phyloP scores from a whole-genome alignment of 306 rosid species.

The Quercus cerris region DNA sequence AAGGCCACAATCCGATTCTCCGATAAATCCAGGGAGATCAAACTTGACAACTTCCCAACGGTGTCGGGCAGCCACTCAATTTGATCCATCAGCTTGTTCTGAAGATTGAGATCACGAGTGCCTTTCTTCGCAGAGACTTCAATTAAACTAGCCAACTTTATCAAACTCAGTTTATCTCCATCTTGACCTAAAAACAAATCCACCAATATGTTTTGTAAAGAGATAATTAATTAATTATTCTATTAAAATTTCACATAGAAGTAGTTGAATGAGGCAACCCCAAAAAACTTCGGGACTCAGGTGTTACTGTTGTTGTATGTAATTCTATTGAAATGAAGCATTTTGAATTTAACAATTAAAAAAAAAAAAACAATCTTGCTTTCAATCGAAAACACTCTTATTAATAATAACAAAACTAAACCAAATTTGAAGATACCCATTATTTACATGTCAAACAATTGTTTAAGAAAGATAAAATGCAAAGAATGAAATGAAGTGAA shows the following conservation, averaged over 20 bases:
- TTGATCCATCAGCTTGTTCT: constrained; percentile 64
- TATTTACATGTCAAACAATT: background rate
- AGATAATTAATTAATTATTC: constrained; percentile 14
- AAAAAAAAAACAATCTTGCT: background rate
- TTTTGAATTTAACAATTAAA: too few species aligned
- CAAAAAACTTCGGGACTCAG: too few species aligned
- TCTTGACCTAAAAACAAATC: constrained; percentile 58
- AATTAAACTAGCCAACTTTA: constrained; percentile 72
- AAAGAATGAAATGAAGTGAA: constrained; percentile 3
- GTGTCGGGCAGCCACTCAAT: constrained; percentile 91
- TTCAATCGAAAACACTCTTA: background rate
- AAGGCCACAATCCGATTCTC: constrained; percentile 67
- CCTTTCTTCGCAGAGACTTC: constrained; percentile 79
- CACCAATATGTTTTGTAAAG: background rate
- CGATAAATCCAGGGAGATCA: constrained; percentile 75
- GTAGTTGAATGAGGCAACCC: too few species aligned
- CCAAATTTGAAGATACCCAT: background rate
- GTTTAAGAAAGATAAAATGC: background rate
- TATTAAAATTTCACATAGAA: too few species aligned
- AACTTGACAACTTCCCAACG: constrained; percentile 69
- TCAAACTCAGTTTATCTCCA: constrained; percentile 73
- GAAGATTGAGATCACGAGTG: constrained; percentile 56
- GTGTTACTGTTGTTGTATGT: too few species aligned
- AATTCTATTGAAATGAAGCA: too few species aligned
- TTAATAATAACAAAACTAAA: background rate